Percentiles rank a stretch among this genome's conserved stretches.
Evolutionary conservation across 1,284 basidiomycete genomes (phyloP).

Genomic region (Cryptococcus hybrid): DNA sequence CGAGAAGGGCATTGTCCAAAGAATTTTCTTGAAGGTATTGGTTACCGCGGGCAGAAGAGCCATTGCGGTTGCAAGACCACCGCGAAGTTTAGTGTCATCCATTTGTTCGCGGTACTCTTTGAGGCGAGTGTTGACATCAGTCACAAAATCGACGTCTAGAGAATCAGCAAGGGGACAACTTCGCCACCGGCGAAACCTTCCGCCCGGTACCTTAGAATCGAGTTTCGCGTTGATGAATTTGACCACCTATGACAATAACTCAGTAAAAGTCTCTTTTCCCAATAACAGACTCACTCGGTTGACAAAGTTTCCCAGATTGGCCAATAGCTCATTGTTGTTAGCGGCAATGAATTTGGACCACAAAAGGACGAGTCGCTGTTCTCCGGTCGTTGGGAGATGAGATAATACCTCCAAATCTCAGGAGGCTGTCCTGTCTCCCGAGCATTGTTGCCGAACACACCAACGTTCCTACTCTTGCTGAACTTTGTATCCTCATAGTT

Average conservation of each 20-base stretch:
- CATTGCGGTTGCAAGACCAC: slow-evolving; percentile 87
- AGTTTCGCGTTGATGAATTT: slow-evolving; percentile 92
- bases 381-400: slow-evolving; percentile 91
- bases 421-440: slow-evolving; percentile 88
- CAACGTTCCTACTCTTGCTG: slow-evolving; percentile 94
- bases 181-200: slow-evolving; percentile 61
- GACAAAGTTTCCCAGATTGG: slow-evolving; percentile 98
- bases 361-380: slow-evolving; percentile 93
- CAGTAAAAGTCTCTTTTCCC: not conserved
- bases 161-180: slow-evolving; percentile 52
- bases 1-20: slow-evolving; percentile 86
- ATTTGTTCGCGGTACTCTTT: slow-evolving; percentile 81
- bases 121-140: slow-evolving; percentile 76
- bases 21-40: slow-evolving; percentile 88
- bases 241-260: slow-evolving; percentile 53
- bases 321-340: slow-evolving; percentile 91
- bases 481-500: slow-evolving; percentile 99
- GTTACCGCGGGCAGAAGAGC: slow-evolving; percentile 90
- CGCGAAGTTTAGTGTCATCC: slow-evolving; percentile 87
- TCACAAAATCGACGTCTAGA: slow-evolving; percentile 72
- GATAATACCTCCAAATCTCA: slow-evolving; percentile 97
- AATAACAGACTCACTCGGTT: slow-evolving; percentile 62
- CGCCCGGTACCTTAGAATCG: slow-evolving; percentile 72
- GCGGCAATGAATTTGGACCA: slow-evolving; percentile 94
- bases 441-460: slow-evolving; percentile 95